These are phyloP conservation scores for Schrenkiella parvula DNA, from an alignment of 345 rosid species.

Conservation along the genomic window DNA sequence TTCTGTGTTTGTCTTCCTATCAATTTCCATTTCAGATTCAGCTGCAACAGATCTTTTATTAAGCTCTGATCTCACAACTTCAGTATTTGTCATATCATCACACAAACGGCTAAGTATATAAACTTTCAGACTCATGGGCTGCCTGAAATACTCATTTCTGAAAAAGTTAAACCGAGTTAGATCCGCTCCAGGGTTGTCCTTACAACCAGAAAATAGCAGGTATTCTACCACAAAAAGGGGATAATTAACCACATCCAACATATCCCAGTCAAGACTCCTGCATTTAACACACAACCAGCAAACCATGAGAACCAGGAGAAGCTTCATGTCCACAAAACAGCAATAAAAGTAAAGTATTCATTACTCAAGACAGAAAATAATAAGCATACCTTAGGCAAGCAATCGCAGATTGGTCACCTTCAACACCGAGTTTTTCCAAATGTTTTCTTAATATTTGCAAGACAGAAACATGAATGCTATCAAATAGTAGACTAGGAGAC, in stretches of 20 bases:
- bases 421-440: conserved; percentile 66
- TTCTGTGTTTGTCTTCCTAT: conserved; percentile 47
- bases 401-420: conserved; percentile 79
- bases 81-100: conserved; percentile 73
- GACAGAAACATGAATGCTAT: conserved; percentile 77
- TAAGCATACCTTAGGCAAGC: conserved; percentile 77
- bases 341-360: background rate
- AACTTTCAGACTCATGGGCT: conserved; percentile 58
- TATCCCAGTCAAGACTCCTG: conserved; percentile 94
- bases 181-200: conserved; percentile 48
- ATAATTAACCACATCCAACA: conserved; percentile 77
- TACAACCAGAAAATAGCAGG: conserved; percentile 60
- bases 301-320: conserved; percentile 18
- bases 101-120: conserved; percentile 74
- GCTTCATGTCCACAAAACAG: conserved; percentile 3
- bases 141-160: conserved; percentile 64
- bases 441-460: conserved; percentile 68
- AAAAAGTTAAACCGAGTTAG: conserved; percentile 54
- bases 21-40: conserved; percentile 64
- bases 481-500: conserved; percentile 59
- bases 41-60: conserved; percentile 59
- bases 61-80: conserved; percentile 69
- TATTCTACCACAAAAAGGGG: conserved; percentile 83
- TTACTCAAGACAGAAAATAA: conserved; percentile 16
- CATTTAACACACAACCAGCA: conserved; percentile 34